Percentiles rank a stretch among this genome's conserved stretches.
These are phyloP conservation scores for Saccharomycopsis amapae DNA, from an alignment of 805 yeast species.

Conservation along the genomic window DNA sequence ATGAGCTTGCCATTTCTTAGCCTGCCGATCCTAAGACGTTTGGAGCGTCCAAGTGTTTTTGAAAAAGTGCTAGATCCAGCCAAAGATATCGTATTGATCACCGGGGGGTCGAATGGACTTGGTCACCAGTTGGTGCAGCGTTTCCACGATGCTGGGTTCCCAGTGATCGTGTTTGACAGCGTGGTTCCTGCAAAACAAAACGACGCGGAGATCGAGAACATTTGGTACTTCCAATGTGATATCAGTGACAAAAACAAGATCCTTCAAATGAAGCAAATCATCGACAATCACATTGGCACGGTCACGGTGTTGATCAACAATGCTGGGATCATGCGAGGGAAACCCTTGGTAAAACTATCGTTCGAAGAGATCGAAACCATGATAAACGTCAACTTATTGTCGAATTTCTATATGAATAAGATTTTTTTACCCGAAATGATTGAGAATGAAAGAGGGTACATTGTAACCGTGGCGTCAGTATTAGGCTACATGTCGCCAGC, in stretches of 20 bases:
- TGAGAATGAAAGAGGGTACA: conserved; percentile 52
- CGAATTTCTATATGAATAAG: conserved; percentile 64
- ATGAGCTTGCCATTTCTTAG: too few species aligned
- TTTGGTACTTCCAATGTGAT: conserved; percentile 61
- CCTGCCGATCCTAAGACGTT: too few species aligned
- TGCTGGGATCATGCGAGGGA: conserved; percentile 70
- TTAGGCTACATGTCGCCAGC: conserved; percentile 85
- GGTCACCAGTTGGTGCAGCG: conserved; percentile 55
- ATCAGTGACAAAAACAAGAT: conserved; percentile 50
- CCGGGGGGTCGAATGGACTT: conserved; percentile 81
- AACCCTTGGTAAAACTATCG: conserved; percentile 45
- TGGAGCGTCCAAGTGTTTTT: too few species aligned
- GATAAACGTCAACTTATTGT: conserved; percentile 59
- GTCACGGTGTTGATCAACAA: conserved; percentile 74
- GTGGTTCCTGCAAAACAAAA: conserved; percentile 15
- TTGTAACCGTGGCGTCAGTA: conserved; percentile 78
- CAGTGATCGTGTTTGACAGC: conserved; percentile 48
- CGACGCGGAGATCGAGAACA: conserved; percentile 21
- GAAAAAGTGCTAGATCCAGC: conserved; percentile 44
- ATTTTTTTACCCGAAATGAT: conserved; percentile 72
- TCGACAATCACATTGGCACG: conserved; percentile 39
- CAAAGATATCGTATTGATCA: conserved; percentile 60
- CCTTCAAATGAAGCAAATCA: conserved; percentile 28
- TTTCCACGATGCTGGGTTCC: conserved; percentile 39
- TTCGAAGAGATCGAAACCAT: conserved; percentile 55